Evolutionary conservation across 208 protist species (phyloP).

Genomic region (Leishmania tarentolae): DNA sequence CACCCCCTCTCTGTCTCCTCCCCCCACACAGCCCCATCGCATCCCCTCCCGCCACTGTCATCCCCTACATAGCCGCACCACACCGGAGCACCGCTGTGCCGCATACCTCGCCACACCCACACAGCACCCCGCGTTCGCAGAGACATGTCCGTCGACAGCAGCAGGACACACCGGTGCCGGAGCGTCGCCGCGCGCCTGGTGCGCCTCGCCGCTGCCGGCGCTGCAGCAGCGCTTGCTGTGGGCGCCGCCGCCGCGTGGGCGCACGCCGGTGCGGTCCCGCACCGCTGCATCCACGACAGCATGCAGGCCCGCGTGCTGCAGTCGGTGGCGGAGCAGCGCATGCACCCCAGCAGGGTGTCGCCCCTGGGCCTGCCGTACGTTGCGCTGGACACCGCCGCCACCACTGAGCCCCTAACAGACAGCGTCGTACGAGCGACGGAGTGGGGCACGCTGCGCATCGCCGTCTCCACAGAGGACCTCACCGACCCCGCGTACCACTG

Average conservation of each 20-base stretch:
- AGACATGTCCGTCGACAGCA: neutral
- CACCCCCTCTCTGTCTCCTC: too few relatives aligned
- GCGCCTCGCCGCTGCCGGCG: slow-evolving; percentile 33
- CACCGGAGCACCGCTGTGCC: too few relatives aligned
- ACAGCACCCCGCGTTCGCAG: neutral
- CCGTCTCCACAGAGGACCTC: slow-evolving; percentile 39
- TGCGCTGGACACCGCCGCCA: neutral
- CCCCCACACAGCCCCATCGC: too few relatives aligned
- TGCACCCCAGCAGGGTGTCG: neutral
- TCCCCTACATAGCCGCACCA: too few relatives aligned
- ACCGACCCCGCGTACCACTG: slow-evolving; percentile 43
- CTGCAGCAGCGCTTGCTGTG: neutral
- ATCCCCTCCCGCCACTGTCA: too few relatives aligned
- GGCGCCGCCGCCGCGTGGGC: slow-evolving; percentile 5
- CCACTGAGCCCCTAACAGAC: neutral
- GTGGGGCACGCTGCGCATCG: slow-evolving; percentile 49
- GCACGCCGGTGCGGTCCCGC: neutral
- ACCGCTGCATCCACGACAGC: slow-evolving; percentile 25
- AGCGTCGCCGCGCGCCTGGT: slow-evolving; percentile 11
- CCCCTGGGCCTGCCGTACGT: slow-evolving; percentile 13
- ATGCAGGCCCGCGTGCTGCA: slow-evolving; percentile 27
- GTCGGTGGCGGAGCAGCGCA: slow-evolving; percentile 1
- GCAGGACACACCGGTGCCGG: slow-evolving; percentile 13
- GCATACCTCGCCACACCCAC: too few relatives aligned
- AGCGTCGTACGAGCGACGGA: neutral